Evolutionary conservation across 345 rosid species (phyloP).

Genomic region (Arabis alpina): DNA sequence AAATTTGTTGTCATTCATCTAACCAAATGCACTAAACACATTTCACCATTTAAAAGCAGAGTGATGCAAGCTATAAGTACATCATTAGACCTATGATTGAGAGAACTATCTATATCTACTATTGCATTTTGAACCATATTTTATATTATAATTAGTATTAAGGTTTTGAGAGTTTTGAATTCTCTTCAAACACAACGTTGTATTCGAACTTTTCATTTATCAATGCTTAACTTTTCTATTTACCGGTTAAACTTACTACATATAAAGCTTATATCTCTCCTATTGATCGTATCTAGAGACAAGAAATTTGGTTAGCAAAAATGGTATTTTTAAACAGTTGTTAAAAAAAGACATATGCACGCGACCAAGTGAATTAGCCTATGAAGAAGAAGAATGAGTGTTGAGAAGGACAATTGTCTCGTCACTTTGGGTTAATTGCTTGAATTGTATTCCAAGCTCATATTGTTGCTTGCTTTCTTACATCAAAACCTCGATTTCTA

Average conservation of each 20-base stretch:
- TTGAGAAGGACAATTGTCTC: slow-evolving; percentile 38
- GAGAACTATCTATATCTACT: too few relatives aligned
- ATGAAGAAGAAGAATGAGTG: slow-evolving; percentile 30
- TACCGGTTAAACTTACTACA: not conserved
- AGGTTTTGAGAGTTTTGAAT: too few relatives aligned
- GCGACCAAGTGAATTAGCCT: slow-evolving; percentile 22
- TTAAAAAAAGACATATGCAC: not conserved
- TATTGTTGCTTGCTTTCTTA: slow-evolving; percentile 14
- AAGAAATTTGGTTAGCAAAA: slow-evolving; percentile 7
- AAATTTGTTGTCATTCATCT: too few relatives aligned
- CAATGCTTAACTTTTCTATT: not conserved
- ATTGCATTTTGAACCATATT: too few relatives aligned
- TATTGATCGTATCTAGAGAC: not conserved
- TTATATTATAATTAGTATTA: too few relatives aligned
- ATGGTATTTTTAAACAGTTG: not conserved
- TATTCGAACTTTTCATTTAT: not conserved
- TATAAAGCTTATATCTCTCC: not conserved
- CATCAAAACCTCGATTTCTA: not conserved
- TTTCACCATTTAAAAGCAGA: not conserved
- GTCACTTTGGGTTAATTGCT: slow-evolving; percentile 38
- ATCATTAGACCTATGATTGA: too few relatives aligned
- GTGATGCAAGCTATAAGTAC: too few relatives aligned
- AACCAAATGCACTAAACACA: not conserved
- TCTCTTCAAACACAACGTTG: too few relatives aligned
- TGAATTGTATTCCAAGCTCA: slow-evolving; percentile 43